phyloP scores from a whole-genome alignment of 495 filamentous ascomycete genomes.

The Polyplosphaeria fusca region DNA sequence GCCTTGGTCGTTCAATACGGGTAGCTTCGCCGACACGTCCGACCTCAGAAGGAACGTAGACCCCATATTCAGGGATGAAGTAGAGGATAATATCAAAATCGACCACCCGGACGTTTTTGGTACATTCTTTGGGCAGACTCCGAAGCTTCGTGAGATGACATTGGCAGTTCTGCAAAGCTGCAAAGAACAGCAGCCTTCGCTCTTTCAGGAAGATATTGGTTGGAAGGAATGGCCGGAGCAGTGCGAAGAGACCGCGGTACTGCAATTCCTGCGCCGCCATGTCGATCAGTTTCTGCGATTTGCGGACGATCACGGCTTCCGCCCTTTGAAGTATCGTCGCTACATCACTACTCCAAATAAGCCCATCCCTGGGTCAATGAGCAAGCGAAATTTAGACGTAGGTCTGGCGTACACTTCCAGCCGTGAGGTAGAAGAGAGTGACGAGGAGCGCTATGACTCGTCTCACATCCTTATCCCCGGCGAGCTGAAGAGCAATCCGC shows the following conservation, averaged over 20 bases:
- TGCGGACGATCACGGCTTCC: slow-evolving; percentile 17
- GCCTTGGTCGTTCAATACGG: slow-evolving; percentile 22
- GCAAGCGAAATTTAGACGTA: slow-evolving; percentile 24
- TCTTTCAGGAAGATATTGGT: slow-evolving; percentile 25
- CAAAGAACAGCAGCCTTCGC: slow-evolving; percentile 21
- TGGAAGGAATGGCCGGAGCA: slow-evolving; percentile 22
- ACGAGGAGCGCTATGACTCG: slow-evolving; percentile 9
- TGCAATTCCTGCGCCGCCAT: slow-evolving; percentile 16
- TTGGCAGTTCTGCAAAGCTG: slow-evolving; percentile 21
- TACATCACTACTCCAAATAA: slow-evolving; percentile 27
- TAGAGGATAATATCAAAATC: slow-evolving; percentile 25
- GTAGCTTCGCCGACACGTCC: slow-evolving; percentile 24
- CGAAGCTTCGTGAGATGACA: slow-evolving; percentile 22
- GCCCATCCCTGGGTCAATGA: slow-evolving; percentile 28
- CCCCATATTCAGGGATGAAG: slow-evolving; percentile 25
- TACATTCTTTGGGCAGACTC: slow-evolving; percentile 26
- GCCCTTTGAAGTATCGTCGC: slow-evolving; percentile 23
- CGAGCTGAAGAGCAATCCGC: slow-evolving; percentile 30
- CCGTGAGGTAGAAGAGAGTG: slow-evolving; percentile 10
- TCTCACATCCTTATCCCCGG: slow-evolving; percentile 21
- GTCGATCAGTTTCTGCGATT: slow-evolving; percentile 17
- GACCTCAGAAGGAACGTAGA: slow-evolving; percentile 24
- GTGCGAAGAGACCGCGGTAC: slow-evolving; percentile 18
- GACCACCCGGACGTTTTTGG: slow-evolving; percentile 19
- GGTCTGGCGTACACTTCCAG: slow-evolving; percentile 13